Percentiles rank a stretch among this genome's conserved stretches.
Conservation (phyloP, 2,329 filamentous ascomycete species). For the Aspergillus ochraceoroseus region DNA sequence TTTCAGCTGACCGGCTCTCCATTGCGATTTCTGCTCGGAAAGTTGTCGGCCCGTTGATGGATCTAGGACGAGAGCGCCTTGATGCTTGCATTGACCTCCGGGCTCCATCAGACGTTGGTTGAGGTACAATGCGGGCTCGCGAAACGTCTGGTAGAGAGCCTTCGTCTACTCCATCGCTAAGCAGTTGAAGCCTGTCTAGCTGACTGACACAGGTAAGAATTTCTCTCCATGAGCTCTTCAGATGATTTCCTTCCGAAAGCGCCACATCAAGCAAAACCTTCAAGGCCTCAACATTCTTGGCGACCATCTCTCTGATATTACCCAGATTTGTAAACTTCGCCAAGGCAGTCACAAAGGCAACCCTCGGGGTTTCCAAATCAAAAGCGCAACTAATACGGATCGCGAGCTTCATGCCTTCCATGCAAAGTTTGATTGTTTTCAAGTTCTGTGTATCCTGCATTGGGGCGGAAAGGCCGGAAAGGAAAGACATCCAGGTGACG, state of each 20-base stretch:
- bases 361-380: slow-evolving; percentile 83
- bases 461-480: slow-evolving; percentile 87
- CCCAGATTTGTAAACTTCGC: slow-evolving; percentile 94
- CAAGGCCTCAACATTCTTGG: slow-evolving; percentile 92
- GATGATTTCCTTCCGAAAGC: slow-evolving; percentile 82
- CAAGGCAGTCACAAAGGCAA: slow-evolving; percentile 89
- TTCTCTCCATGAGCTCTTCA: slow-evolving; percentile 91
- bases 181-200: slow-evolving; percentile 87
- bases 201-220: slow-evolving; percentile 93
- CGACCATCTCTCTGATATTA: slow-evolving; percentile 89
- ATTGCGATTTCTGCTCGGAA: slow-evolving; percentile 78
- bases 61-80: slow-evolving; percentile 48
- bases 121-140: slow-evolving; percentile 66
- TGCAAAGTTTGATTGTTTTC: slow-evolving; percentile 83
- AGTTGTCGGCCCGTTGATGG: slow-evolving; percentile 47
- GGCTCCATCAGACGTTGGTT: slow-evolving; percentile 51
- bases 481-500: slow-evolving; percentile 98
- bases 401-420: slow-evolving; percentile 91
- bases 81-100: slow-evolving; percentile 61
- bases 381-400: slow-evolving; percentile 92
- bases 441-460: slow-evolving; percentile 91
- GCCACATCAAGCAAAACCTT: slow-evolving; percentile 89
- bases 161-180: slow-evolving; percentile 91
- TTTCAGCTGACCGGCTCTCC: slow-evolving; percentile 87
- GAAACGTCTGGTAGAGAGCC: slow-evolving; percentile 87